phyloP scores from a whole-genome alignment of 495 filamentous ascomycete genomes.

The Poronia punctata region DNA sequence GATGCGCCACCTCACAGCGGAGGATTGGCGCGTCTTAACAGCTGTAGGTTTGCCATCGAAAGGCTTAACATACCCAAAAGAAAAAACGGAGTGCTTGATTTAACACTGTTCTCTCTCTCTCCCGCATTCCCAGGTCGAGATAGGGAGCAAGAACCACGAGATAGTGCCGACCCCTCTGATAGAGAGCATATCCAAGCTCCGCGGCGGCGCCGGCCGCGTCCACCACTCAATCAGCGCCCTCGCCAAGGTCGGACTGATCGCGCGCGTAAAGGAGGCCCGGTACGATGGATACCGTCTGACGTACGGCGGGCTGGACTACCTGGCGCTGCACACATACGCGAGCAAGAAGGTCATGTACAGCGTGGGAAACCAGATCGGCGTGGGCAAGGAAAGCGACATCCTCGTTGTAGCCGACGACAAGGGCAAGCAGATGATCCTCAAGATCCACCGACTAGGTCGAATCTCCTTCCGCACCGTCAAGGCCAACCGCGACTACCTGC shows the following conservation, averaged over 20 bases:
- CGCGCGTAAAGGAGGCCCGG: conserved; percentile 86
- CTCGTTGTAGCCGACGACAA: conserved; percentile 73
- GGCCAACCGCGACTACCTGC: conserved; percentile 90
- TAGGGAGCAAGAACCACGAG: conserved; percentile 93
- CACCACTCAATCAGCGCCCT: conserved; percentile 80
- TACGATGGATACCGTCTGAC: conserved; percentile 98
- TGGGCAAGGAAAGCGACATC: conserved; percentile 97
- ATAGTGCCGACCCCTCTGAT: conserved; percentile 89
- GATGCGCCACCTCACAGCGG: conserved; percentile 81
- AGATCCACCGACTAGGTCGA: conserved; percentile 89
- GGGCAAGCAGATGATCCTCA: conserved; percentile 65
- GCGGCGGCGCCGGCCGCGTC: conserved; percentile 70
- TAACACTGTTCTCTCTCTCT: background rate
- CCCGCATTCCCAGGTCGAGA: conserved; percentile 60
- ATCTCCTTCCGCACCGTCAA: conserved; percentile 97
- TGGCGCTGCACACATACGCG: conserved; percentile 83
- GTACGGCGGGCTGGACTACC: conserved; percentile 94
- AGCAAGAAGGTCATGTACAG: conserved; percentile 73
- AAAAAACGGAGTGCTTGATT: too few species aligned
- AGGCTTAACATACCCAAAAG: conserved; percentile 11
- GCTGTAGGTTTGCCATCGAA: conserved; percentile 63
- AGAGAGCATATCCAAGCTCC: conserved; percentile 69
- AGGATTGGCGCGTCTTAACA: conserved; percentile 93
- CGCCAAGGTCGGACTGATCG: conserved; percentile 88
- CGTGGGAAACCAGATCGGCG: conserved; percentile 89